Evolutionary conservation across 495 filamentous ascomycete genomes (phyloP).

Genomic region (Penicillium diatomitis): DNA sequence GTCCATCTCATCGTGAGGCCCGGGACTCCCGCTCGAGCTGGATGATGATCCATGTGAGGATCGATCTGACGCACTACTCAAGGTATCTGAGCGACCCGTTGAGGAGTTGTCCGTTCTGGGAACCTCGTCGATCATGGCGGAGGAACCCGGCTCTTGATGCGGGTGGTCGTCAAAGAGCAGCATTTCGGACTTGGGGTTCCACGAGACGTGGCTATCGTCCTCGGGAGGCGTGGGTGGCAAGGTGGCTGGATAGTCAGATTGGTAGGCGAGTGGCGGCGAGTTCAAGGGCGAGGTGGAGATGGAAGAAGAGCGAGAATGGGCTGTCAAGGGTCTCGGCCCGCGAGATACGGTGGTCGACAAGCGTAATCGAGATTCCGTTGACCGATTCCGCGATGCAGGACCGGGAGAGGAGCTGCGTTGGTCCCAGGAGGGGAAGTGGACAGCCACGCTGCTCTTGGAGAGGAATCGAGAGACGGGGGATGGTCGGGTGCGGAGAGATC

Average conservation of each 20-base stretch:
- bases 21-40: slow-evolving; percentile 29
- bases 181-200: slow-evolving; percentile 30
- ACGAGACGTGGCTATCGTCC: slow-evolving; percentile 33
- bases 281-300: slow-evolving; percentile 17
- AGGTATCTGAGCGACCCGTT: slow-evolving; percentile 17
- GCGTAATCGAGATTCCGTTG: slow-evolving; percentile 31
- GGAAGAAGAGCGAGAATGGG: slow-evolving; percentile 12
- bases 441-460: slow-evolving; percentile 28
- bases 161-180: slow-evolving; percentile 25
- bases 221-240: slow-evolving; percentile 37
- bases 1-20: slow-evolving; percentile 31
- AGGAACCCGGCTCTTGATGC: slow-evolving; percentile 20
- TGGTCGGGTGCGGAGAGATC: slow-evolving; percentile 30
- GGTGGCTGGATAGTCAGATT: slow-evolving; percentile 27
- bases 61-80: slow-evolving; percentile 29
- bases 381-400: slow-evolving; percentile 22
- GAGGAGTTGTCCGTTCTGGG: slow-evolving; percentile 25
- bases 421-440: slow-evolving; percentile 35
- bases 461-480: slow-evolving; percentile 34
- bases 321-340: slow-evolving; percentile 28
- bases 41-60: slow-evolving; percentile 28
- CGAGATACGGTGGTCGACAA: slow-evolving; percentile 25
- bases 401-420: slow-evolving; percentile 22
- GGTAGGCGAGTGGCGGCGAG: slow-evolving; percentile 13
- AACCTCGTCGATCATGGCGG: slow-evolving; percentile 30